Evolutionary conservation across 176 grass and related monocot species (phyloP), one percentile per base, ranked within the genome.

Genomic region (Saccharum spontaneum): DNA sequence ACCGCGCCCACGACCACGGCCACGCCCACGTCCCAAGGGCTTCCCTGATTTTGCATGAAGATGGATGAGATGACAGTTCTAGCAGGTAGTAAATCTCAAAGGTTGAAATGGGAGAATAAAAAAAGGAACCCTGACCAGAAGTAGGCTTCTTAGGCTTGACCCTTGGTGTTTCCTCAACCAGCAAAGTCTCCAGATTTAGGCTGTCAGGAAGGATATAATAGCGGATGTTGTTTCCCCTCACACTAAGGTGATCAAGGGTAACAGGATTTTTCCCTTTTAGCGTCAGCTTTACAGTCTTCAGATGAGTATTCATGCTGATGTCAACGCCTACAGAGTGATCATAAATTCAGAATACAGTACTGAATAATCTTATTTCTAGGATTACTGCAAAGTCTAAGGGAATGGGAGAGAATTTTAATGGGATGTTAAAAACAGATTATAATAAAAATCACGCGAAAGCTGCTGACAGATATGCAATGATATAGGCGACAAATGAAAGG

Each of bases 281-380:
- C 10, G 87, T 94, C 15, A 94, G 87, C 78, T 94, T 94, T 26
- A 94, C 92, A 59, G 92, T 94, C 74, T 94, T 92, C 44, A 94
- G 82, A 79, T 94, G 92, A 39, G 92, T 94, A 70, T 94, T 94
- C 92, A 94, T 94, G 84, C 90, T 91, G 79, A 94, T 94, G 79
- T 94, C 90, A 76, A 92, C 90, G 20, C 92, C 92, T 94, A 72
- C 36, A 86, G 87, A 41, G 74, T 36, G 40, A 43, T 2, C 14
- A 71, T 43, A 54, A 43, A 79, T 55, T 82, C 16, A 88, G 67
- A 70, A 48, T 57, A 72, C 3, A 30, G 8, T n/a, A 75, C 44
- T 37, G 8, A 63, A 20, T 59, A 69, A 62, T 74, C 41, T 48
- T 49, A 18, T 72, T 55, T 44, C 23, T 33, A 67, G 16, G 44